Evolutionary conservation across 306 rosid genomes (phyloP).

Genomic region (Echinosophora koreensis): DNA sequence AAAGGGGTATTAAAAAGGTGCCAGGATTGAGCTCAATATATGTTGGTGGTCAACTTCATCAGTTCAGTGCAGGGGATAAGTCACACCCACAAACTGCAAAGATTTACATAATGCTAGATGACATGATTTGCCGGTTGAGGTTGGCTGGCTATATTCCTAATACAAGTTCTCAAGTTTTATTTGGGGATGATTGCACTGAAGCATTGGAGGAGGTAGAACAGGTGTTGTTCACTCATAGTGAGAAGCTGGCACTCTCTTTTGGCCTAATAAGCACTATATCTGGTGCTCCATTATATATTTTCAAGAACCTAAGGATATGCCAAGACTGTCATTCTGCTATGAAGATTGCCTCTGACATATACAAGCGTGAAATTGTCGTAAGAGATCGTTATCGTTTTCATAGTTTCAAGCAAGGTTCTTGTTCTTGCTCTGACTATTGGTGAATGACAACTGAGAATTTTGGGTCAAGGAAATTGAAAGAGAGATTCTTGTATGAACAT

Average conservation of each 20-base stretch:
- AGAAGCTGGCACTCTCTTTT: conserved; percentile 80
- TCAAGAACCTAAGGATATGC: conserved; percentile 78
- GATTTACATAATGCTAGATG: conserved; percentile 64
- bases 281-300: conserved; percentile 64
- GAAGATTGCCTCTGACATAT: conserved; percentile 66
- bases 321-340: conserved; percentile 80
- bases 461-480: conserved; percentile 8
- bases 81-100: conserved; percentile 57
- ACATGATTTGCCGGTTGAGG: conserved; percentile 67
- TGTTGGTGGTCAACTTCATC: conserved; percentile 65
- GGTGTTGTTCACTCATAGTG: conserved; percentile 75
- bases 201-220: conserved; percentile 76
- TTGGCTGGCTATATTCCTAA: conserved; percentile 73
- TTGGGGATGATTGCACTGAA: conserved; percentile 50
- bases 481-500: background rate
- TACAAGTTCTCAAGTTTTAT: conserved; percentile 62
- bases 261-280: conserved; percentile 68
- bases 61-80: conserved; percentile 76
- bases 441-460: conserved; percentile 42
- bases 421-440: conserved; percentile 85
- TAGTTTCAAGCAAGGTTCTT: conserved; percentile 75
- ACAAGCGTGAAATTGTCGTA: conserved; percentile 69
- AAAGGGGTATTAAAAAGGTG: conserved; percentile 65
- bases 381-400: conserved; percentile 80
- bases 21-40: conserved; percentile 79